Percentiles rank a stretch among this genome's conserved stretches.
Conservation (phyloP, 305 asterid genomes). For the Fraxinus xanthoxyloides region DNA sequence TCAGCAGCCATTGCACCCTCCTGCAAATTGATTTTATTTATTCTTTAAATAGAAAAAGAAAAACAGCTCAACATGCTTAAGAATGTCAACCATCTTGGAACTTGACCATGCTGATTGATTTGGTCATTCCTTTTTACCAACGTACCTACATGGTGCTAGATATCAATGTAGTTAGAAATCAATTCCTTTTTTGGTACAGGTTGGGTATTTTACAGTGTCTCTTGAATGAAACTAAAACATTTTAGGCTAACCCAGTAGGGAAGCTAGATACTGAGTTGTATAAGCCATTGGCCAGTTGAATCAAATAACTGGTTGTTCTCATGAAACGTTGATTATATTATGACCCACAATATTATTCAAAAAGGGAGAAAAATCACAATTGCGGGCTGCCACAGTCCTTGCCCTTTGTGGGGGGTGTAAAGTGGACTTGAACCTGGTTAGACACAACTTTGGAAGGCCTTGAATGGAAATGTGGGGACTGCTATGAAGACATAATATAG, state of each 20-base stretch:
- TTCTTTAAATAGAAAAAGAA: background rate
- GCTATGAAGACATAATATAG: background rate
- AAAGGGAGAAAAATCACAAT: background rate
- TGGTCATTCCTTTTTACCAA: background rate
- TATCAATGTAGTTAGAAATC: background rate
- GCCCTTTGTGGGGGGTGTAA: background rate
- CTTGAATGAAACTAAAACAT: background rate
- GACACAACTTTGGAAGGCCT: background rate
- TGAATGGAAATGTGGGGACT: background rate
- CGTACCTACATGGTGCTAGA: background rate
- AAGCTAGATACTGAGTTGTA: background rate
- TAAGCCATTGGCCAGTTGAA: background rate
- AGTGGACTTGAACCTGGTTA: background rate
- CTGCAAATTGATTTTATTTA: constrained; percentile 35
- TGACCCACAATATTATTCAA: background rate
- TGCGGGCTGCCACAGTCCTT: background rate
- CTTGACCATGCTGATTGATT: background rate
- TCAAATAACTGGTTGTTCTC: background rate
- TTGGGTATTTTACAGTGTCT: background rate
- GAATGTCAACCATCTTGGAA: background rate
- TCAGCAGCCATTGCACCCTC: constrained; percentile 82
- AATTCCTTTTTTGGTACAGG: background rate
- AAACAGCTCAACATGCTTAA: background rate
- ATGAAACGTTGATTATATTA: background rate
- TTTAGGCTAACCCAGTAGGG: background rate